Evolutionary conservation across 805 yeast species (phyloP), one percentile per base, ranked within the genome.

Genomic region (Saccharomycopsis selenospora): DNA sequence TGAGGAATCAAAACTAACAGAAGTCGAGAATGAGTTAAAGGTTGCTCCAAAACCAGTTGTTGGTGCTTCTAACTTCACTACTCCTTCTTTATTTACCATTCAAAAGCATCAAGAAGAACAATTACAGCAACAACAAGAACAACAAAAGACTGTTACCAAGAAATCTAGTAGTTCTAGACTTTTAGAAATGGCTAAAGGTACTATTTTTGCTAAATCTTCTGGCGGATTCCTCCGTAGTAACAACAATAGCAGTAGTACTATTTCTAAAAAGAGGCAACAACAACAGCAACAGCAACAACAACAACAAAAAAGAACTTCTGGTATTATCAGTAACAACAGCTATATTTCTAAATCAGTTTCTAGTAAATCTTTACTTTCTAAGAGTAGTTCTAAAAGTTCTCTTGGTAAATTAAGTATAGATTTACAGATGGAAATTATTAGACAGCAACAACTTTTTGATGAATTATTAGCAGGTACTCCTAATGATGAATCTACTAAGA

Each of bases 31-130:
- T 6, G 25, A 14, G n/a, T 25, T 23, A 18, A 10, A 40, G 10
- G 43, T 22, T 3, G 41, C 41, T 22, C 49, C 48, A 42, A 49
- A 48, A 14, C 52, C 49, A n/a, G 46, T 33, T 2, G 24, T 42
- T 41, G 27, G n/a, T 7, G 33, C 11, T 8, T 36, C 22, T n/a
- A 22, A 17, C 42, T 14, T 43, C 38, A 10, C 40, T 40, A 29
- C 11, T 33, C 38, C 38, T 33, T 33, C 38, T 6, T 33, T 33
- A 20, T 5, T 33, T 33, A 14, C 38, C 18, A 10, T 33, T 17
- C 38, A 33, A 33, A 33, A 33, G 20, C 10, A 33, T 6, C 8
- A 6, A 10, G 38, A 5, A 14, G 38, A 4, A 4, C 18, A 33
- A 33, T 6, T 20, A 14, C 7, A 6, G 6, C 29, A 27, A 27